These are phyloP conservation scores for Podaxis mareebaensis DNA, from an alignment of 768 basidiomycete species.

Conservation along the genomic window DNA sequence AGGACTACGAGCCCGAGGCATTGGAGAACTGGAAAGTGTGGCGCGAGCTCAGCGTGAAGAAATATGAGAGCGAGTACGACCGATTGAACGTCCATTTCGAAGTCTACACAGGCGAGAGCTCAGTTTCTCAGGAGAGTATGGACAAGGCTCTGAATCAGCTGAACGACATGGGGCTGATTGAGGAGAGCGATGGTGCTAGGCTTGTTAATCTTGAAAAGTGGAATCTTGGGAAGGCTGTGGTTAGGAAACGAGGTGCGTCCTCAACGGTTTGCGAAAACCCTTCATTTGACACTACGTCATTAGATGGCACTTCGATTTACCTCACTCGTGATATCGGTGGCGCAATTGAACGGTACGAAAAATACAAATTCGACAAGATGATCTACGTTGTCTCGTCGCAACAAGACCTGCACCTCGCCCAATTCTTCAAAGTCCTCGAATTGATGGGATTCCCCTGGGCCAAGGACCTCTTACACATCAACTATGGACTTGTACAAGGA, in stretches of 20 bases:
- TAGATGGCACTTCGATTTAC: conserved; percentile 94
- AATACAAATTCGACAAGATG: conserved; percentile 87
- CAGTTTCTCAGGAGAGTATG: conserved; percentile 73
- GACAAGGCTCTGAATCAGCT: conserved; percentile 67
- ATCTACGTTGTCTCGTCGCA: conserved; percentile 83
- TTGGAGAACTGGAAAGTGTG: conserved; percentile 90
- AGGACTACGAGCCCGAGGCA: conserved; percentile 84
- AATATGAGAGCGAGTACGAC: conserved; percentile 87
- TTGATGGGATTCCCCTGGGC: conserved; percentile 93
- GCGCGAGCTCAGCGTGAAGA: conserved; percentile 88
- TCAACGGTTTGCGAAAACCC: neutral
- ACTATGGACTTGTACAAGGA: conserved; percentile 88
- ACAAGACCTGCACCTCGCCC: conserved; percentile 84
- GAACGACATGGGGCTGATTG: conserved; percentile 72
- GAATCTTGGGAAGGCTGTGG: conserved; percentile 89
- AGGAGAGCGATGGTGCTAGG: conserved; percentile 78
- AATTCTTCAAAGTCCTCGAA: conserved; percentile 92
- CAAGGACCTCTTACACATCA: conserved; percentile 78
- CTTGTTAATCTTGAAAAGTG: conserved; percentile 85
- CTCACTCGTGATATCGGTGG: conserved; percentile 95
- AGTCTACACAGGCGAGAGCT: conserved; percentile 88
- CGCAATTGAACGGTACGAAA: conserved; percentile 88
- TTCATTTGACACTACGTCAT: neutral
- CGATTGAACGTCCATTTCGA: conserved; percentile 91
- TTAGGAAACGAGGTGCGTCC: conserved; percentile 72